phyloP scores from a whole-genome alignment of 2,329 filamentous ascomycete species.

The Dendryphion nanum region DNA sequence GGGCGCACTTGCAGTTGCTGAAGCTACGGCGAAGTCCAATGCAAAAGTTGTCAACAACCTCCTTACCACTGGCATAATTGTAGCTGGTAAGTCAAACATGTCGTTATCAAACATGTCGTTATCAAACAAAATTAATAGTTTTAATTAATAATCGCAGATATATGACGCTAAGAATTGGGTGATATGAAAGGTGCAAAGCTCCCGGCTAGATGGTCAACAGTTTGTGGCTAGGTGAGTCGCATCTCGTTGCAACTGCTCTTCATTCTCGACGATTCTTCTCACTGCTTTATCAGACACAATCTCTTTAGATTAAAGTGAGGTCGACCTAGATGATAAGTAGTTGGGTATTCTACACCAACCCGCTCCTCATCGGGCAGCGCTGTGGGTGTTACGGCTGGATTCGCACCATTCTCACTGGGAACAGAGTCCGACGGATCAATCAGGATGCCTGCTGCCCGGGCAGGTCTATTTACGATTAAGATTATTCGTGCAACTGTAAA shows the following conservation, averaged over 20 bases:
- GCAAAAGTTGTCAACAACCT: constrained; percentile 28
- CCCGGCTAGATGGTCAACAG: background rate
- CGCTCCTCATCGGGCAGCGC: constrained; percentile 23
- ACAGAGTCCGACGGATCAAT: constrained; percentile 27
- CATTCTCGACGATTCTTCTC: background rate
- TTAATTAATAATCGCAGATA: background rate
- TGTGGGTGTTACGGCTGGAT: constrained; percentile 27
- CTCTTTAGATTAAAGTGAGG: background rate
- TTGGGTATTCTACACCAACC: constrained; percentile 1
- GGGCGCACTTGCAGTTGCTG: background rate
- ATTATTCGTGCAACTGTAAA: too few relatives aligned
- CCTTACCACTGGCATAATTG: constrained; percentile 27
- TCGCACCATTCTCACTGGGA: constrained; percentile 23
- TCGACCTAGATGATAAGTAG: background rate
- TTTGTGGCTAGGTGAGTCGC: background rate
- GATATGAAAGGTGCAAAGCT: background rate
- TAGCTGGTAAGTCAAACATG: constrained; percentile 38
- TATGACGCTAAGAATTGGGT: background rate
- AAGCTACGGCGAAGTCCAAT: constrained; percentile 19
- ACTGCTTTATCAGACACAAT: background rate
- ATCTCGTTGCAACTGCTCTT: background rate
- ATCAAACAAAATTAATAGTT: background rate
- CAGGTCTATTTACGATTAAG: too few relatives aligned
- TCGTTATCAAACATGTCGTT: background rate
- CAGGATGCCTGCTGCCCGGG: constrained; percentile 17